Percentiles rank a stretch among this genome's conserved stretches.
Conservation (phyloP, 2,329 filamentous ascomycete genomes). For the Hymenoscyphus scutula region DNA sequence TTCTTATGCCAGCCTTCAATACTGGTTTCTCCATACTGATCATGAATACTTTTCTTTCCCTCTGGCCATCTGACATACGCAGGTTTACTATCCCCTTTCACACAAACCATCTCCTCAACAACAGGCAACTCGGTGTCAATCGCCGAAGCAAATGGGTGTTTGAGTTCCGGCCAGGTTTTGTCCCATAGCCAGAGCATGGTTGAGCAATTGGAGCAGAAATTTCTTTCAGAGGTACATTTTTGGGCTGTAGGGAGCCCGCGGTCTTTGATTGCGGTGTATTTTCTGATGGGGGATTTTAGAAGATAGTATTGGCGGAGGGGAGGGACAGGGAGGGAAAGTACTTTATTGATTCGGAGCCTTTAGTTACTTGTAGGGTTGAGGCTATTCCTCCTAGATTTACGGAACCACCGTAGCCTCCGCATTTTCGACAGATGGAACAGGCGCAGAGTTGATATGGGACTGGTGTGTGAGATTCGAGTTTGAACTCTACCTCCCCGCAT, state of each 20-base stretch:
- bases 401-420: constrained; percentile 44
- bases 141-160: constrained; percentile 49
- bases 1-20: constrained; percentile 48
- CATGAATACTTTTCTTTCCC: constrained; percentile 44
- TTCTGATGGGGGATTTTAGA: constrained; percentile 33
- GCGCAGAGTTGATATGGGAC: constrained; percentile 49
- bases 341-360: constrained; percentile 45
- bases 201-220: constrained; percentile 47
- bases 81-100: constrained; percentile 44
- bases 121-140: constrained; percentile 46
- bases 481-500: constrained; percentile 47
- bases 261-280: constrained; percentile 45
- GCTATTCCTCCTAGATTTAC: constrained; percentile 47
- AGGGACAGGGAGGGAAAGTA: constrained; percentile 23
- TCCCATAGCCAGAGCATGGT: constrained; percentile 49
- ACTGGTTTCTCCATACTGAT: constrained; percentile 40
- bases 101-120: constrained; percentile 47
- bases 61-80: constrained; percentile 47
- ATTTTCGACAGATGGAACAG: constrained; percentile 49
- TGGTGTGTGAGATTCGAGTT: constrained; percentile 44
- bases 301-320: too few relatives aligned
- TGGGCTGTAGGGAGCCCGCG: constrained; percentile 41
- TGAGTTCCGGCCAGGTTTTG: constrained; percentile 45
- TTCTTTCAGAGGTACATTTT: constrained; percentile 43
- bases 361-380: constrained; percentile 41